Conservation (phyloP, 257 asterid genomes). For the Forsythia suspensa region DNA sequence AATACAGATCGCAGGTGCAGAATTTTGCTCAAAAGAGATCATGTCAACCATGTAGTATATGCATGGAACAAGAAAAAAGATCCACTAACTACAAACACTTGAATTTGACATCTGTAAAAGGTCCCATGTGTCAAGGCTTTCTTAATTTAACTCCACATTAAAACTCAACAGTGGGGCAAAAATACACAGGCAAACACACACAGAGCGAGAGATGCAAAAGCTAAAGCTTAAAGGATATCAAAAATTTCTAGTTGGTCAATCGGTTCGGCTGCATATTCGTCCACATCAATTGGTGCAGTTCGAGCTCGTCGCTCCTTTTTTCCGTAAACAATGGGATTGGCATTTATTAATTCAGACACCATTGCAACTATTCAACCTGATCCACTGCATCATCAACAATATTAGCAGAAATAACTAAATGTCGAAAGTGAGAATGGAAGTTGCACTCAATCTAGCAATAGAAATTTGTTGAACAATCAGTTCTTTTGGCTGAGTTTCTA, state of each 20-base stretch:
- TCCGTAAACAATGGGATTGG: conserved; percentile 80
- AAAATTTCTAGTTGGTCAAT: conserved; percentile 83
- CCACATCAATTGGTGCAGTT: conserved; percentile 44
- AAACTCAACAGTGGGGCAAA: neutral
- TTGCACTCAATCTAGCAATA: neutral
- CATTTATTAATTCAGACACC: conserved; percentile 76
- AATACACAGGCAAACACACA: neutral
- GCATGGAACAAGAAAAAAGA: neutral
- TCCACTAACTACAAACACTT: neutral
- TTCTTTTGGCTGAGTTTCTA: neutral
- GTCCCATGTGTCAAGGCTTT: neutral
- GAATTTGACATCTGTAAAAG: neutral
- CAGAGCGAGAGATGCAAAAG: neutral
- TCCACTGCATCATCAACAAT: neutral
- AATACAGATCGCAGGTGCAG: neutral
- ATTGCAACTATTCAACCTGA: conserved; percentile 47
- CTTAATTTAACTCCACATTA: neutral
- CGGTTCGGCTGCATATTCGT: conserved; percentile 58
- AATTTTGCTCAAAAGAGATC: neutral
- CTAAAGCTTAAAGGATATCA: conserved; percentile 69
- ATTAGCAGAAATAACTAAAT: neutral
- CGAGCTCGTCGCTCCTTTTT: conserved; percentile 81
- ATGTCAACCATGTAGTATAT: neutral
- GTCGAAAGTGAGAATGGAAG: neutral
- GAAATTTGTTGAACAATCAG: neutral